Evolutionary conservation across 1,284 basidiomycete species (phyloP).

Genomic region (Earliella scabrosa): DNA sequence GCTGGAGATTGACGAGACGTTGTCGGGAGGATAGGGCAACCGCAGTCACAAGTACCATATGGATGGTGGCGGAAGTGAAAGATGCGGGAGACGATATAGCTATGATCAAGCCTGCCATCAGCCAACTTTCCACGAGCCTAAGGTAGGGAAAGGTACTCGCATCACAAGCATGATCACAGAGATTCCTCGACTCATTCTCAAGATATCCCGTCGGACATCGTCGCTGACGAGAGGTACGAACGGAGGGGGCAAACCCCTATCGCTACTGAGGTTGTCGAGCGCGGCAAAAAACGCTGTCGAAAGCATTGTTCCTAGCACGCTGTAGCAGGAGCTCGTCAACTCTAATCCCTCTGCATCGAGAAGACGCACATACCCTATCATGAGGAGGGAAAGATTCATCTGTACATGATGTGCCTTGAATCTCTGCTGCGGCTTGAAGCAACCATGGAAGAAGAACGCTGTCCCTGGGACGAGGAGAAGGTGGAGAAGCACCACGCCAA

Average conservation of each 20-base stretch:
- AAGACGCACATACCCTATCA: constrained; percentile 53
- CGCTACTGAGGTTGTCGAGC: constrained; percentile 46
- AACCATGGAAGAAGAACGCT: constrained; percentile 66
- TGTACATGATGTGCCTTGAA: constrained; percentile 53
- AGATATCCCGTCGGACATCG: constrained; percentile 45
- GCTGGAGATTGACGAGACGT: constrained; percentile 49
- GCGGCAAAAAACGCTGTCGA: constrained; percentile 71
- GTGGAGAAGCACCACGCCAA: constrained; percentile 69
- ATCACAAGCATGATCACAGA: constrained; percentile 64
- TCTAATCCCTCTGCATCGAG: not conserved
- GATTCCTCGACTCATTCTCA: constrained; percentile 64
- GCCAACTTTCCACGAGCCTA: no score
- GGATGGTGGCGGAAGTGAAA: no score
- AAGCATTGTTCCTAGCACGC: constrained; percentile 62
- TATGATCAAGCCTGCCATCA: no score
- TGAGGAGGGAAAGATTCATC: constrained; percentile 66
- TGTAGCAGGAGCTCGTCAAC: constrained; percentile 29
- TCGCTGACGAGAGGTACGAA: constrained; percentile 12
- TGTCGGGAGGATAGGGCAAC: no score
- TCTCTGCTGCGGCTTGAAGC: constrained; percentile 51
- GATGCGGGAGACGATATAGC: no score
- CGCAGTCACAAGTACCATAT: no score
- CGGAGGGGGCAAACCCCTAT: not conserved
- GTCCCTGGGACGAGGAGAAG: constrained; percentile 63
- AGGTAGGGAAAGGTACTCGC: constrained; percentile 38